phyloP scores from a whole-genome alignment of 495 filamentous ascomycete genomes.

The Rhizodiscina lignyota region DNA sequence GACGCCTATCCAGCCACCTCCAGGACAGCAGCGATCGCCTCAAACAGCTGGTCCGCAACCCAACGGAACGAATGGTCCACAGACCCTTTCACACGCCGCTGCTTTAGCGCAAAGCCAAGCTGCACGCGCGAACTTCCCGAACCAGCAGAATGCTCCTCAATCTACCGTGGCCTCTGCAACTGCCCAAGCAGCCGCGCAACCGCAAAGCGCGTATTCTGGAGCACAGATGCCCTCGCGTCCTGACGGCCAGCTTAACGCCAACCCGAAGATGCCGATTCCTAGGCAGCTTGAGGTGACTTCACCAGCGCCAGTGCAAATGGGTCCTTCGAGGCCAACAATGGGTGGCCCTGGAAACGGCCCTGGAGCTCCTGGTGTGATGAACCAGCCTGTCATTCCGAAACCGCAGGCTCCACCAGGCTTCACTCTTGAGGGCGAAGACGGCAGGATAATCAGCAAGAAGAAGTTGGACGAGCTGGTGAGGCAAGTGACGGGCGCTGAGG shows the following conservation, averaged over 20 bases:
- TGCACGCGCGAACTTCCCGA: no score
- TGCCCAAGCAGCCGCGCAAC: conserved; percentile 15
- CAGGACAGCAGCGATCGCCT: no score
- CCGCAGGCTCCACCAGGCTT: conserved; percentile 63
- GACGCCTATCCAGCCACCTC: no score
- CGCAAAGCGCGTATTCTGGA: conserved; percentile 18
- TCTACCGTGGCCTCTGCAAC: background rate
- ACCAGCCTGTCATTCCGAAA: conserved; percentile 70
- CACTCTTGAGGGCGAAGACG: conserved; percentile 75
- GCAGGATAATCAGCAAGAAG: conserved; percentile 82
- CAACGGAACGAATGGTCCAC: no score
- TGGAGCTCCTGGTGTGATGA: conserved; percentile 53
- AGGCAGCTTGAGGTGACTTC: conserved; percentile 55
- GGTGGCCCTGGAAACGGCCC: conserved; percentile 50
- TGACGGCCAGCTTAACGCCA: conserved; percentile 13
- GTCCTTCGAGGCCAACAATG: conserved; percentile 57
- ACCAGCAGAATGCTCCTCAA: no score
- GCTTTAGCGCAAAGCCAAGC: no score
- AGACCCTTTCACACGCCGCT: no score
- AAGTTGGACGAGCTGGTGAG: conserved; percentile 91
- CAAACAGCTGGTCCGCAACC: no score
- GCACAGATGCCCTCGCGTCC: conserved; percentile 9
- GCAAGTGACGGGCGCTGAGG: conserved; percentile 69
- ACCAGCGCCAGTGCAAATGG: conserved; percentile 55
- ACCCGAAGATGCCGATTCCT: conserved; percentile 39